Evolutionary conservation across 164 flowering plant species (phyloP).

Genomic region (Magnolia kwangsiensis): DNA sequence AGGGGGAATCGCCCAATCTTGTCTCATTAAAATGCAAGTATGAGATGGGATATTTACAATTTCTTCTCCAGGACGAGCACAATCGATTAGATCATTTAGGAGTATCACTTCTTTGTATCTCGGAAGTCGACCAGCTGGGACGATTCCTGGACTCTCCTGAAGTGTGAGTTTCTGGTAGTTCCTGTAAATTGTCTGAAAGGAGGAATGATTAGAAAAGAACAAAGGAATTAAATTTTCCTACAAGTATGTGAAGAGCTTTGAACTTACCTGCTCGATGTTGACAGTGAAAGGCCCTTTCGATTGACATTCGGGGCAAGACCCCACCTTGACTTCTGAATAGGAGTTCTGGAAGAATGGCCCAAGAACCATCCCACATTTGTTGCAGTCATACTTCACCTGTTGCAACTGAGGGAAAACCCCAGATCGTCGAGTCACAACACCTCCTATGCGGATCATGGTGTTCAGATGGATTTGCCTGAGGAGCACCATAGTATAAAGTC

Average conservation of each 20-base stretch:
- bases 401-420: slow-evolving; percentile 98
- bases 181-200: slow-evolving; percentile 77
- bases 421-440: slow-evolving; percentile 93
- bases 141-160: slow-evolving; percentile 96
- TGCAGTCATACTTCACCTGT: slow-evolving; percentile 92
- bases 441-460: slow-evolving; percentile 98
- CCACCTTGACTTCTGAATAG: slow-evolving; percentile 94
- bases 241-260: neutral
- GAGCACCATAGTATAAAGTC: neutral
- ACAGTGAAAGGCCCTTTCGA: slow-evolving; percentile 98
- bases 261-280: slow-evolving; percentile 82
- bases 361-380: slow-evolving; percentile 57
- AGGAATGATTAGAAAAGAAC: neutral
- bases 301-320: slow-evolving; percentile 99
- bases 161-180: slow-evolving; percentile 91
- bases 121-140: slow-evolving; percentile 96
- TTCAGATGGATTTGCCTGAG: slow-evolving; percentile 94
- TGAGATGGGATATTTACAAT: slow-evolving; percentile 43
- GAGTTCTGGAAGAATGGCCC: slow-evolving; percentile 98
- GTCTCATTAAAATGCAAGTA: neutral
- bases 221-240: neutral
- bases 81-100: slow-evolving; percentile 92
- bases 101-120: slow-evolving; percentile 97
- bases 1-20: neutral
- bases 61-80: slow-evolving; percentile 99